These are phyloP conservation scores for Eucalyptus fibrosa DNA, from an alignment of 345 rosid species.

Conservation along the genomic window DNA sequence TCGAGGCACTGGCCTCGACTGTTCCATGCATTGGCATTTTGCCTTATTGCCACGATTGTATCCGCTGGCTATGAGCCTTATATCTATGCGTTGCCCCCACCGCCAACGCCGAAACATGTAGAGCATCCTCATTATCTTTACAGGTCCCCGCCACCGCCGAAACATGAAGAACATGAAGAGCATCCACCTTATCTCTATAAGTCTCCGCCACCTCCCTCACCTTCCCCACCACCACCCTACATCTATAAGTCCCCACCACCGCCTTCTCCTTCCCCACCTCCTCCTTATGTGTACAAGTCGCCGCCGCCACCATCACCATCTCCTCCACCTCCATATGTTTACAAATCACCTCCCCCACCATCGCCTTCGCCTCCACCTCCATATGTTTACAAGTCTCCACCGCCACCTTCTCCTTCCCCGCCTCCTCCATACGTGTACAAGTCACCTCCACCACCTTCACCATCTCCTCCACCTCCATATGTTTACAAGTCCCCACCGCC, in stretches of 20 bases:
- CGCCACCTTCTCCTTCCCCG: neutral
- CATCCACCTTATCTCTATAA: neutral
- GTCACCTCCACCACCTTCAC: neutral
- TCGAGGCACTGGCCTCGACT: constrained; percentile 10
- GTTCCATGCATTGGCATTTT: constrained; percentile 8
- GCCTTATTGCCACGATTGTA: constrained; percentile 6
- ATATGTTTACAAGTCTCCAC: neutral
- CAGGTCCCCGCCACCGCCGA: neutral
- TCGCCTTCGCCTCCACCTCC: neutral
- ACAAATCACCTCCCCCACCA: neutral
- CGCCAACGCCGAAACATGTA: neutral
- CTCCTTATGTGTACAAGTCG: constrained; percentile 4
- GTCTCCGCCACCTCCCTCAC: neutral
- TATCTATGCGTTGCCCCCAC: neutral
- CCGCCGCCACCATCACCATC: neutral
- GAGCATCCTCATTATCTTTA: neutral
- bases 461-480: neutral
- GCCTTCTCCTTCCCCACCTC: neutral
- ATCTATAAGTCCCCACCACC: neutral
- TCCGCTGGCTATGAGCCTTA: constrained; percentile 7
- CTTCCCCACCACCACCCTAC: neutral
- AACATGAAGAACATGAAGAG: neutral
- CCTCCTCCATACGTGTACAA: neutral
- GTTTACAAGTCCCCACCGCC: neutral
- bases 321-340: neutral